Evolutionary conservation across 306 rosid genomes (phyloP).

Genomic region (Spatholobus suberectus): DNA sequence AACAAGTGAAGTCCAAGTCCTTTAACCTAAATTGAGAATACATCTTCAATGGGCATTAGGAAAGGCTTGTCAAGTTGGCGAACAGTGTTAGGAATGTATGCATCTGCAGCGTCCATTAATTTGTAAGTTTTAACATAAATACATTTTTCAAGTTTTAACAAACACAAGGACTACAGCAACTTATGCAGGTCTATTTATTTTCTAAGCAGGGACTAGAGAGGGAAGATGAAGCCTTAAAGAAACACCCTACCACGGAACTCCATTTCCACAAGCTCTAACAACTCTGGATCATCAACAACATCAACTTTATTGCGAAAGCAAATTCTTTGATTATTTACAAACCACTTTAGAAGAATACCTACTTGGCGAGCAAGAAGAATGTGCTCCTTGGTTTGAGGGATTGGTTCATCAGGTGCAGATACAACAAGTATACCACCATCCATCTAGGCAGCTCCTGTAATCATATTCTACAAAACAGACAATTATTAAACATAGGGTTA

Average conservation of each 20-base stretch:
- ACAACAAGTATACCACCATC: constrained; percentile 99
- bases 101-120: constrained; percentile 94
- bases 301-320: constrained; percentile 95
- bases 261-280: constrained; percentile 98
- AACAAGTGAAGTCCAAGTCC: constrained; percentile 8
- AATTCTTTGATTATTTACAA: constrained; percentile 28
- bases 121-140: constrained; percentile 49
- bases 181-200: neutral
- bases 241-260: constrained; percentile 82
- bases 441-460: constrained; percentile 99
- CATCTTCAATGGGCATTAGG: constrained; percentile 94
- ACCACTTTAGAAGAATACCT: constrained; percentile 45
- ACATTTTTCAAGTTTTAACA: constrained; percentile 40
- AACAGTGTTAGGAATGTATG: constrained; percentile 94
- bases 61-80: constrained; percentile 96
- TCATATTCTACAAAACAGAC: constrained; percentile 77
- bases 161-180: constrained; percentile 3
- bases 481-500: neutral
- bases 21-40: constrained; percentile 90
- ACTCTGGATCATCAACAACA: constrained; percentile 91
- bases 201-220: neutral
- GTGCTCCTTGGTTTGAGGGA: constrained; percentile 99
- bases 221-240: no score
- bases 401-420: constrained; percentile 98
- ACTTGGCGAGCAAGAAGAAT: constrained; percentile 98